Base-by-base conservation (phyloP, 2,329 filamentous ascomycete species). In the Cadophora gregata region DNA sequence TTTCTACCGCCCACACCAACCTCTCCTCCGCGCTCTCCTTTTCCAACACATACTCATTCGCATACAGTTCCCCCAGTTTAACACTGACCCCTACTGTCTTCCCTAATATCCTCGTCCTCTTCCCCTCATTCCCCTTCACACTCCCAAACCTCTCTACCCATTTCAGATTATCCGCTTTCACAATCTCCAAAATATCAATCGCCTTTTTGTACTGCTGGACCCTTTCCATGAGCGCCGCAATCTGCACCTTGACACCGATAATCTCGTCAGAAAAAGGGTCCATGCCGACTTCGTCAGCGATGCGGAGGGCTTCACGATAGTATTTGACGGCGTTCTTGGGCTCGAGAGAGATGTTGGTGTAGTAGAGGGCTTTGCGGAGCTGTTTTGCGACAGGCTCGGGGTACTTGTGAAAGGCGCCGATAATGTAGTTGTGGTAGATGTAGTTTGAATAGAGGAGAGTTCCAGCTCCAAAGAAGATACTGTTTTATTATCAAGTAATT, bases 221-320 rank as follows among this genome's bases (percentile, higher is more conserved):
- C 75, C 90, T 90, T 79, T 97, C 93, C 69, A 97, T 84, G 84
- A 97, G 88, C 10, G 85, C 85, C 1, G 93, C 89, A 9, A 97
- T 84, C 76, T 94, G 89, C 60, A 98, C 89, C 75, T 93, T 93
- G 62, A 98, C 89, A 9, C 96, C 96, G 72, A 97, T 84, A 38
- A 97, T 90, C 77, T 97, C 94, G 73, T 97, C 92, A 4, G 92
- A 94, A 77, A 94, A 96, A 0, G 92, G 93, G 76, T 98, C 93
- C 81, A 99, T 87, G 0, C 89, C 88, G 60, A 91, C 76, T 74
- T 93, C 88, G 59, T 88, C 82, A 65, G 93, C 93, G 61, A 90
- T 84, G 69, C 89, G 83, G 65, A 98, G 82, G 3, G 94, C 93
- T 71, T 91, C 86, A 74, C 89, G 89, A 78, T 97, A 98, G 78